Evolutionary conservation across 2,329 filamentous ascomycete genomes (phyloP).

Genomic region (Davidsoniella australis): DNA sequence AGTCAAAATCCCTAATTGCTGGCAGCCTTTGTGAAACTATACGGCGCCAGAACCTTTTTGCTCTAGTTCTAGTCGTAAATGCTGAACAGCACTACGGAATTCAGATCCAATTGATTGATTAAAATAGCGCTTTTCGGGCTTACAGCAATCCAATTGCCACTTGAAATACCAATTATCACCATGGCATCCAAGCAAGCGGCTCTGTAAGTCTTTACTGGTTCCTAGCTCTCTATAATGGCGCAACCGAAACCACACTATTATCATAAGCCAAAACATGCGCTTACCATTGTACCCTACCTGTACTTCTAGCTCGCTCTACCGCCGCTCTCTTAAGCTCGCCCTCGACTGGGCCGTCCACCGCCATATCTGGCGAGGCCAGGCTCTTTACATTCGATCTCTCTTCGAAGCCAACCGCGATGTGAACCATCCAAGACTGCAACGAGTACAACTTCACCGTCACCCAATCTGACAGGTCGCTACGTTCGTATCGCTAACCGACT

Average conservation of each 20-base stretch:
- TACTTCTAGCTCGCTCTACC: conserved; percentile 53
- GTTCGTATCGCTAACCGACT: neutral
- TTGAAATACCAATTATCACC: conserved; percentile 7
- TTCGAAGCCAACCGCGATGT: conserved; percentile 88
- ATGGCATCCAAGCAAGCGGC: conserved; percentile 33
- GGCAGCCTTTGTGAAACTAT: neutral
- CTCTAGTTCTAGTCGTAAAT: neutral
- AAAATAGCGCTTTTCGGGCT: neutral
- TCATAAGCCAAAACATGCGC: too few species aligned
- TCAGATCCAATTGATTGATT: neutral
- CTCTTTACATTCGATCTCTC: conserved; percentile 82
- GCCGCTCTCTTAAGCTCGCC: conserved; percentile 79
- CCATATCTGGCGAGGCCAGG: conserved; percentile 86
- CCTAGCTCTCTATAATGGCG: neutral
- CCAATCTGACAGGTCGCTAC: neutral
- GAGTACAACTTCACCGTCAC: conserved; percentile 34
- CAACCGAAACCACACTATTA: neutral
- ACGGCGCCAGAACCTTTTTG: neutral
- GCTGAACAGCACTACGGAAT: neutral
- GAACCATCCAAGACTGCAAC: conserved; percentile 68
- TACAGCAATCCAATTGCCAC: neutral
- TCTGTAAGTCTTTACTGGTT: conserved; percentile 24
- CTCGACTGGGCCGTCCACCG: conserved; percentile 93
- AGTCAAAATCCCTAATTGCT: neutral
- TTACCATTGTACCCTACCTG: neutral